Base-by-base conservation (phyloP, 345 rosid species). In the Gossypium thurberi region DNA sequence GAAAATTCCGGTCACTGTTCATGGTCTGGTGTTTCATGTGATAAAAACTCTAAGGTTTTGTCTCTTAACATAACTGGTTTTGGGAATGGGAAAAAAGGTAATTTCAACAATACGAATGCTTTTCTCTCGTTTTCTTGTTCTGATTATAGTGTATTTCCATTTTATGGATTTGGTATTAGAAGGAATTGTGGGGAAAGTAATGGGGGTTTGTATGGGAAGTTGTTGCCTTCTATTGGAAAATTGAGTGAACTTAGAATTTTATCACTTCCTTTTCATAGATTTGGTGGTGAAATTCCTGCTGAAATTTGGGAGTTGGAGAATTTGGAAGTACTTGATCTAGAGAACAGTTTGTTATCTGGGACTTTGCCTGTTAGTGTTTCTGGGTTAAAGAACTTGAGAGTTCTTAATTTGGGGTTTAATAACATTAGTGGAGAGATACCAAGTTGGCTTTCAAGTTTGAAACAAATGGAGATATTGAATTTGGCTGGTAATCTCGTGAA, bases 241-340 rank as follows among this genome's bases (percentile, higher is more conserved):
- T 86, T 94, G 28, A 82, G 84, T 51, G 86, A 87, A 61, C 90
- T 94, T 65, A 87, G 88, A 78, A 81, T 94, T 71, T 77, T 91
- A 51, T 91, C 98, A 25, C 79, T 94, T 37, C 97, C 96, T 8
- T 94, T 91, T 23, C 88, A 91, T 84, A 86, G 89, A 47, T 82
- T 94, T 71, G 15, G 10, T 50, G 97, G 94, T 78, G 87, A 82
- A 74, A 80, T 94, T 77, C 94, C 96, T 55, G 23, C 64, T 23
- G 94, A 85, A 79, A 79, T 94, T 43, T 91, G 96, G 96, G 82
- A 76, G 3, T 86, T 94, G 96, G 80, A 82, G 72, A 90, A 87
- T 82, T 82, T 94, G 56, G 91, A 90, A 78, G 87, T 94, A 65
- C 84, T 94, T 85, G 98, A 94, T 89, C 86, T 94, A 18, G 98